Evolutionary conservation across 257 asterid genomes (phyloP).

Genomic region (Datura wrightii): DNA sequence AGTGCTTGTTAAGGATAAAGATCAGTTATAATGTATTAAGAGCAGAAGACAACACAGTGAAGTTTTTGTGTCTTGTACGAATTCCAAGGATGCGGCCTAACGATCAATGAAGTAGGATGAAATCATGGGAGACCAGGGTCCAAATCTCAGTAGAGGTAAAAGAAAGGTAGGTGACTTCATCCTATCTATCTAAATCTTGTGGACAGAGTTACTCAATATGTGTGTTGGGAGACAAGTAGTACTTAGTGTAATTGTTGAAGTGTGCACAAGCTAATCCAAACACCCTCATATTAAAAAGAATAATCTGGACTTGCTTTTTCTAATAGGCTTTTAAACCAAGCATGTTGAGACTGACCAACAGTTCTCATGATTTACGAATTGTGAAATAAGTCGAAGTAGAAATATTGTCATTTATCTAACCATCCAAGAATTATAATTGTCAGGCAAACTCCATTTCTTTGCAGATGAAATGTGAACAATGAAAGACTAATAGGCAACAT

Average conservation of each 20-base stretch:
- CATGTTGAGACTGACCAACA: not conserved
- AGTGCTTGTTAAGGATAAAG: constrained; percentile 2
- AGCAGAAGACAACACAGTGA: not conserved
- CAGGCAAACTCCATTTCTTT: not conserved
- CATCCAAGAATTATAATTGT: constrained; percentile 3
- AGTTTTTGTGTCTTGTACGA: constrained; percentile 3
- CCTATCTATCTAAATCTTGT: too few relatives aligned
- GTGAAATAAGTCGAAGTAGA: not conserved
- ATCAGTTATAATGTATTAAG: not conserved
- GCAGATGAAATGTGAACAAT: not conserved
- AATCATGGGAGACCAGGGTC: not conserved
- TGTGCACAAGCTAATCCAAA: not conserved
- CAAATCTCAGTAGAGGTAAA: not conserved
- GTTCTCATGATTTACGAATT: constrained; percentile 15
- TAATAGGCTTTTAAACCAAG: not conserved
- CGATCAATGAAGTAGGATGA: not conserved
- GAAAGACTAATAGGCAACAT: not conserved
- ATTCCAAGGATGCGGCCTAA: not conserved
- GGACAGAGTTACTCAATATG: not conserved
- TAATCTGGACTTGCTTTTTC: not conserved
- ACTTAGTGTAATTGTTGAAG: not conserved
- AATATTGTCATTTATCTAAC: not conserved
- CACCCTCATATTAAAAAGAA: not conserved
- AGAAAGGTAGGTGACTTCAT: not conserved
- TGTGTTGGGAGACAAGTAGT: not conserved